Base-by-base conservation (phyloP, 108 stramenopile species). In the Schizochytrium sp. region DNA sequence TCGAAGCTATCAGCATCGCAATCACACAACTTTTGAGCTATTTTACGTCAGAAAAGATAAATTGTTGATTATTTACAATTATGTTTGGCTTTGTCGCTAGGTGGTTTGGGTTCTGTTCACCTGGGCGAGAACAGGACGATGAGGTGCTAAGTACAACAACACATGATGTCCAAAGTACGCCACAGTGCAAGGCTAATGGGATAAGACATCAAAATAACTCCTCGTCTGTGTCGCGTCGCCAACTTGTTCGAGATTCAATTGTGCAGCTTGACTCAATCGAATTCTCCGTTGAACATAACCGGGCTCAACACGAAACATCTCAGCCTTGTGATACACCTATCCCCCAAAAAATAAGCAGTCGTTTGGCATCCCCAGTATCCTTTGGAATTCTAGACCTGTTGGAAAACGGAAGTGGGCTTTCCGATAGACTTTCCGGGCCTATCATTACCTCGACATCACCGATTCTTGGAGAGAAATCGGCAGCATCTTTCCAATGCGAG, bases 191-290 rank as follows among this genome's bases (percentile, higher is more conserved):
- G 2, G 42, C 42, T 7, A 12, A 44, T 7, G 10, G 5, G 12
- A 38, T 44, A 44, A 3, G 64, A 69, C 19, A 8, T 44, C 64
- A 69, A 17, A 58, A 17, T 10, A 10, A 10, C 17, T 10, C 57
- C 57, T 10, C 13, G 57, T 10, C 57, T 15, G 57, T 58, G 13
- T 44, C 64, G 28, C 28, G 28, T 28, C 28, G 28, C 28, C 28
- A 8, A 38, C 28, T 69, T 15, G 64, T 69, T 38, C 64, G 44
- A 44, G 64, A 69, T 8, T 38, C 64, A 1, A 7, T 69, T 44
- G 64, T 69, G 64, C 64, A 69, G 64, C 64, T 69, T 44, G 64
- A 69, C 44, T 38, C 64, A 0, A 44, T 69, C 0, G 64, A 69
- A 38, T 69, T 69, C 44, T 8, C 7, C 64, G 64, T 69, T 12